Evolutionary conservation across 345 rosid genomes (phyloP), one percentile per base, ranked within the genome.

Genomic region (Streptanthus diversifolius): DNA sequence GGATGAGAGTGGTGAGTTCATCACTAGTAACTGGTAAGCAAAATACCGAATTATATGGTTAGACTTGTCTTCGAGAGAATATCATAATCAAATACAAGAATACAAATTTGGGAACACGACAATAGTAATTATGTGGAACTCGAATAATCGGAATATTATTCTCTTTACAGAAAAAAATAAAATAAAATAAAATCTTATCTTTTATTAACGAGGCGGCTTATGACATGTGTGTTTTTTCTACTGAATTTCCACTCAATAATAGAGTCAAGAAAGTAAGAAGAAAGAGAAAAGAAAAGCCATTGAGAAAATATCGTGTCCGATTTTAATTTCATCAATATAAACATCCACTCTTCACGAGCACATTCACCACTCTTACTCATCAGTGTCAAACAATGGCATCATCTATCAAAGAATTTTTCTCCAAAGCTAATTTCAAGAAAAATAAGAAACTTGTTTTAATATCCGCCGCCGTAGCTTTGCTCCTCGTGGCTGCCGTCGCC

Each of bases 381-480:
- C 8, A 58, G 66, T 63, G 22, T 48, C 62, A 47, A 75, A 67
- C 55, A 64, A 57, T 70, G 76, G 66, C 71, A 48, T 12, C 29
- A 39, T 57, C 80, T 11, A 29, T 71, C 24, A 71, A 64, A 71
- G 30, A 77, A 56, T 29, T 65, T 18, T 37, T 77, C 21, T 70
- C 80, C 17, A 77, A 64, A 71, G 65, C 45, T 13, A 14, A 41
- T 52, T 60, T 66, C 45, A 77, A 77, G 60, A 66, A 44, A 51
- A 51, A 71, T 39, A 77, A 77, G 49, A 77, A 71, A 59, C 65
- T 66, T 11, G 12, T 77, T 11, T 11, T 66, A 15, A 36, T 72
- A 1, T 77, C 73, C 8, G 25, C 73, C 48, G 36, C 60, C 32
- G 72, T 60, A 15, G 4, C 74, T 17, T 54, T 77, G 13, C 45